Evolutionary conservation across 441 rosid species (phyloP), one percentile per base, ranked within the genome.

Genomic region (Pelargonium cotyledonis): DNA sequence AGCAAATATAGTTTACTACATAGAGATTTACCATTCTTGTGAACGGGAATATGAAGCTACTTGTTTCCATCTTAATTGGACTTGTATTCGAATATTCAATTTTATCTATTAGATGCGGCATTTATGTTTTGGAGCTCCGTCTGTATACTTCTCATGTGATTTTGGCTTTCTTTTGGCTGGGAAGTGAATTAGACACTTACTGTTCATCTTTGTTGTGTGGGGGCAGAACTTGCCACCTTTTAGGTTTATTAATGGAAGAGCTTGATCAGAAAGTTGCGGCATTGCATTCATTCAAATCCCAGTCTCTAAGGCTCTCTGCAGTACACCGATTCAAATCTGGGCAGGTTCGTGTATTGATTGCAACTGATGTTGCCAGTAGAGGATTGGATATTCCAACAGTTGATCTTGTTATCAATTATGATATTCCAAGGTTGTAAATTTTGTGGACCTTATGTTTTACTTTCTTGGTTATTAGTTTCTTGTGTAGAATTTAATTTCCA

Each of bases 351-450:
- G 75, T 90, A 74, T 71, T 95, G 77, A 86, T 91, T 68, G 96
- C 96, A 0, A 95, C 99, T 60, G 97, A 95, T 85, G 96, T 95
- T 80, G 99, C 90, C 35, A 90, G 94, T 70, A 96, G 92, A 63
- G 99, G 99, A 70, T 82, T 95, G 82, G 99, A 91, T 82, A 90
- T 91, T 84, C 99, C 96, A 53, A 85, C 96, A 5, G 97, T 92
- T 68, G 99, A 95, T 80, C 92, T 95, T 73, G 96, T 92, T 62
- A 79, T 91, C 74, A 95, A 95, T 68, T 95, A 88, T 84, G 96
- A 95, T 72, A 79, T 91, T 78, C 99, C 99, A 49, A 88, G 96
- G 99, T 94, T 15, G 71, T 67, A 29, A 72, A 66, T 61, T 6
- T 26, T 40, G 7, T 38, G 14, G 5, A 41, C 67, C 47, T 75